These are phyloP conservation scores for Macrotyloma uniflorum DNA, from an alignment of 306 rosid genomes.

Conservation along the genomic window DNA sequence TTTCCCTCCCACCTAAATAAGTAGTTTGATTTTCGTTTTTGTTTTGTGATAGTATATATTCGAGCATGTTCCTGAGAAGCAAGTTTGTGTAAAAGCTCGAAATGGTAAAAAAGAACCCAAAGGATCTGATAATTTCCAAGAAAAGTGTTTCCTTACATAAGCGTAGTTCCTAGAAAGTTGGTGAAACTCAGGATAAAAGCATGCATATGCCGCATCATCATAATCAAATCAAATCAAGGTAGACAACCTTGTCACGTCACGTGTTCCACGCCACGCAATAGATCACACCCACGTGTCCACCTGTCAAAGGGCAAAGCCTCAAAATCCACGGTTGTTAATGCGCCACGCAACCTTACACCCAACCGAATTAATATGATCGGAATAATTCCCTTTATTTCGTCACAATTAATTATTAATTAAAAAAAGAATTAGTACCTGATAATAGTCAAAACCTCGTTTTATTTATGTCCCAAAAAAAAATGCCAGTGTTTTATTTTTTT, in stretches of 20 bases:
- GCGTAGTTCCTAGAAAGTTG: conserved; percentile 1
- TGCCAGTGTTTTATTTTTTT: not conserved
- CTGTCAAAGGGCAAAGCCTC: not conserved
- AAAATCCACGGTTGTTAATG: not conserved
- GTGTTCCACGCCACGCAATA: not conserved
- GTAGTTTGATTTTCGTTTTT: not conserved
- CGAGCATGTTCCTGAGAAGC: not conserved
- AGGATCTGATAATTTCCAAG: not conserved
- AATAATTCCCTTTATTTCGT: conserved; percentile 31
- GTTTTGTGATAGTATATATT: not conserved
- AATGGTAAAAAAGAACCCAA: not conserved
- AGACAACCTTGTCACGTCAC: conserved; percentile 22
- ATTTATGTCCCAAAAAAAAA: not conserved
- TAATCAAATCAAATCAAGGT: not conserved
- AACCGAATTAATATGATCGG: conserved; percentile 8
- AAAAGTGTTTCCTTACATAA: not conserved
- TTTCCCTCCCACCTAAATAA: too few relatives aligned
- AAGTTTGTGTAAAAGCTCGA: not conserved
- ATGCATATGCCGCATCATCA: not conserved
- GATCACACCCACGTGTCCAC: conserved; percentile 17
- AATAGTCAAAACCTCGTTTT: not conserved
- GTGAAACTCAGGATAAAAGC: not conserved
- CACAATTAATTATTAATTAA: not conserved
- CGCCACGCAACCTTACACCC: conserved; percentile 46
- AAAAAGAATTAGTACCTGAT: not conserved